Evolutionary conservation across 2,329 filamentous ascomycete species (phyloP), one percentile per base, ranked within the genome.

Genomic region (Diatrype stigma): DNA sequence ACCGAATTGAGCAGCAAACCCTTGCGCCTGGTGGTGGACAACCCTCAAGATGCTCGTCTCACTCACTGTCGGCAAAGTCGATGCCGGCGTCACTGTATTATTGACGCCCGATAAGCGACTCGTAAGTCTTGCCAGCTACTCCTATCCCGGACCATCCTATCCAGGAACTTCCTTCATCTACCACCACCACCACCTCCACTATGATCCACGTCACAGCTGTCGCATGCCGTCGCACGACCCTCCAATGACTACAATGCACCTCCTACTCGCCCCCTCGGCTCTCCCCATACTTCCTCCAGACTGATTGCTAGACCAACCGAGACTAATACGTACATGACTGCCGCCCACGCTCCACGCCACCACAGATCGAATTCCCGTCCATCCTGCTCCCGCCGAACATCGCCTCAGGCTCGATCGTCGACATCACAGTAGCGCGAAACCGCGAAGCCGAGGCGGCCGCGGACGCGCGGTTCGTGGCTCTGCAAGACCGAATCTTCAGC

Each of bases 61-160:
- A 60, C 81, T 99, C 68, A 97, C 93, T 47, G 94, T 99, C 73
- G 94, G 94, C 78, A 99, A 99, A 78, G 94, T 99, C 73, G 94
- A 99, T 73, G 94, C 94, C 65, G 94, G 94, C 73, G 93, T 99
- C 68, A 96, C 94, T 46, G 94, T 99, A 56, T 86, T 99, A 50
- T 77, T 99, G 66, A 99, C 94, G 45, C 89, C 96, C 68, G 94
- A 99, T 73, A 97, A 97, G 74, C 87, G 94, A 68, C 81, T 99
- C 64, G 93, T 96, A 83, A 66, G 86, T 71, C 12, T 23, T 44
- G 54, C 30, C 42, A 23, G 17, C 17, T 22, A 12, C 10, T 34
- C 21, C n/a, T 16, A 48, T 23, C 44, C 47, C 11, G 32, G 16
- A 17, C n/a, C n/a, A n/a, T n/a, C 37, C 47, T 46, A 48, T n/a